phyloP scores from a whole-genome alignment of 768 basidiomycete genomes.

The Lentinula detonsa region DNA sequence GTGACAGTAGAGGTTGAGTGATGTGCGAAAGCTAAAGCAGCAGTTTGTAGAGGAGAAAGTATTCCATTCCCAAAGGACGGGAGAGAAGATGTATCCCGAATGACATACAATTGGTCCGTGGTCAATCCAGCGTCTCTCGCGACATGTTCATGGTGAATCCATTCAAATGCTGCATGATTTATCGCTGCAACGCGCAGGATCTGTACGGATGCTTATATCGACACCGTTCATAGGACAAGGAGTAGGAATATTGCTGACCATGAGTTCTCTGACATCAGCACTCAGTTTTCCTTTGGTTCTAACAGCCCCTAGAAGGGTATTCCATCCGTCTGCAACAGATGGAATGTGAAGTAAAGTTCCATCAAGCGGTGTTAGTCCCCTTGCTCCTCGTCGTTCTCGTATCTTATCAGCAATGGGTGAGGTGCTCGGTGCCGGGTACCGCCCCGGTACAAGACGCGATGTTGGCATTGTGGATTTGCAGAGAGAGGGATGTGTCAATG shows the following conservation, averaged over 20 bases:
- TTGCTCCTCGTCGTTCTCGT: constrained; percentile 38
- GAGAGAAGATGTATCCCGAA: constrained; percentile 39
- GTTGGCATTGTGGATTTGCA: constrained; percentile 8
- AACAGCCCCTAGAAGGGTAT: constrained; percentile 41
- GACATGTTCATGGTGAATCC: constrained; percentile 51
- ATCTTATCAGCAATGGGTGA: constrained; percentile 44
- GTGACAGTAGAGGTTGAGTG: constrained; percentile 44
- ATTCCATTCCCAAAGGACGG: constrained; percentile 20
- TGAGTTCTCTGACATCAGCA: constrained; percentile 44
- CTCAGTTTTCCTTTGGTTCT: constrained; percentile 41
- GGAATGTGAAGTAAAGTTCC: constrained; percentile 43
- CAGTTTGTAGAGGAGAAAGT: constrained; percentile 32
- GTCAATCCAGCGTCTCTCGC: constrained; percentile 46
- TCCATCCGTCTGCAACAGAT: constrained; percentile 44
- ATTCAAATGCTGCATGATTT: constrained; percentile 46
- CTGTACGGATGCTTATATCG: constrained; percentile 16
- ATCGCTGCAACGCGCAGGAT: constrained; percentile 46
- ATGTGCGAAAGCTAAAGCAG: constrained; percentile 54
- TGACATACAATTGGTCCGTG: constrained; percentile 45
- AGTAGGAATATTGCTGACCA: constrained; percentile 24
- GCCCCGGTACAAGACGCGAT: constrained; percentile 39
- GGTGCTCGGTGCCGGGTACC: constrained; percentile 35
- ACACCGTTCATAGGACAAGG: background rate
- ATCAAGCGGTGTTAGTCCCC: constrained; percentile 46
- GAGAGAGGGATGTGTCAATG: background rate